Base-by-base conservation (phyloP, 2,329 filamentous ascomycete species). In the Aspergillus sp. region DNA sequence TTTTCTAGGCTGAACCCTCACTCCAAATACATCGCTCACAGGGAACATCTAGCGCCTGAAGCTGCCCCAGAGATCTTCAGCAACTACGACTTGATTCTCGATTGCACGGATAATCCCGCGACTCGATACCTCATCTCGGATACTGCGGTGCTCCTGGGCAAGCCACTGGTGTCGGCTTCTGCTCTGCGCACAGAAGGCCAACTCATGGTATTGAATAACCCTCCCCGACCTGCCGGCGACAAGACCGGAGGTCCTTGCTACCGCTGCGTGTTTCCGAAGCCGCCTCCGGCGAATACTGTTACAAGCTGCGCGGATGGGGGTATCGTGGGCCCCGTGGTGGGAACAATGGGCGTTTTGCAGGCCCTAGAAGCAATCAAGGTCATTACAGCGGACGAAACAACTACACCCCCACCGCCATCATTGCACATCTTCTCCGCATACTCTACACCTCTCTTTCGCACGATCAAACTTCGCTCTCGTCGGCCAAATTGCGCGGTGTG, bases 111-210 rank as follows among this genome's bases (percentile, higher is more conserved):
- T 76, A 92, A 94, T 65, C 94, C 95, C 0, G 89, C 91, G 1
- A 91, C 92, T 0, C 90, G 95, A 47, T 98, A 99, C 74, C 85
- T 98, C 49, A 91, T 98, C 65, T 97, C 92, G 0, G 95, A 99
- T 72, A 86, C 90, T 15, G 96, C 92, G 67, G 90, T 97, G 9
- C 81, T 97, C 4, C 82, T 93, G 0, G 79, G 83, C 2, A 95
- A 92, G 70, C 88, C 91, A 0, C 84, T 99, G 15, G 86, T 98
- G 12, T 97, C 92, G 3, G 95, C 94, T 1, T 96, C 93, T 0
- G 94, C 95, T 0, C 84, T 98, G 23, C 88, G 91, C 17, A 92
- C 89, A 0, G 93, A 97, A 59, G 95, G 95, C 2, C 94, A 98
- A 76, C 83, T 98, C 3, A 91, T 96, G 68, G 85, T 96, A 0